Conservation (phyloP, 352 stramenopile species). For the Phytophthora sojae region DNA sequence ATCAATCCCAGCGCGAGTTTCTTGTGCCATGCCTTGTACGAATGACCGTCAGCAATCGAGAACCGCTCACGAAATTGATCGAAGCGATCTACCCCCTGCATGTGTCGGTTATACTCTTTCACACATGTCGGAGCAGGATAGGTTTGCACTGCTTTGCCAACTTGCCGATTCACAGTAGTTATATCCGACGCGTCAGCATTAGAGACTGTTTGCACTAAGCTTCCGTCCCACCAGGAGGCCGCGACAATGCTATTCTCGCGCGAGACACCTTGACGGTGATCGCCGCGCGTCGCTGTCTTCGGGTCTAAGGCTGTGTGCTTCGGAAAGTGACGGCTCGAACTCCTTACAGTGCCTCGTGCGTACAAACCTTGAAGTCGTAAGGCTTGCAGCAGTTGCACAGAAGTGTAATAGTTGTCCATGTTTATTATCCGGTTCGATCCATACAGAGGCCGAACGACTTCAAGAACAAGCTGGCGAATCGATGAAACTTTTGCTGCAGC, state of each 20-base stretch:
- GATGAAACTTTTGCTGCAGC: not conserved
- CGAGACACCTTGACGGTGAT: conserved; percentile 25
- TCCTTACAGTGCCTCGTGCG: conserved; percentile 17
- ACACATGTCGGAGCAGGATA: not conserved
- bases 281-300: not conserved
- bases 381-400: not conserved
- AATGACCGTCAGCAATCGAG: not conserved
- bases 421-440: not conserved
- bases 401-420: not conserved
- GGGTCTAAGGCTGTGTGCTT: conserved; percentile 18
- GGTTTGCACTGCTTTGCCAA: not conserved
- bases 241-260: conserved; percentile 18
- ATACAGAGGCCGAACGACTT: not conserved
- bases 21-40: not conserved
- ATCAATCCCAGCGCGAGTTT: not conserved
- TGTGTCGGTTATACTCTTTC: not conserved
- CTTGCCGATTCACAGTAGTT: not conserved
- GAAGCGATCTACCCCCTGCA: not conserved
- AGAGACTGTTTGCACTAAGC: conserved; percentile 24
- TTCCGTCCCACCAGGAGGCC: conserved; percentile 36
- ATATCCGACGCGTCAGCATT: conserved; percentile 27
- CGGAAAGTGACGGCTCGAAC: conserved; percentile 29
- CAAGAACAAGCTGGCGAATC: not conserved
- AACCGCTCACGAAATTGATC: not conserved
- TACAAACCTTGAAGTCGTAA: conserved; percentile 28